Conservation (phyloP, 2,329 filamentous ascomycete genomes). For the Monilinia fructigena region DNA sequence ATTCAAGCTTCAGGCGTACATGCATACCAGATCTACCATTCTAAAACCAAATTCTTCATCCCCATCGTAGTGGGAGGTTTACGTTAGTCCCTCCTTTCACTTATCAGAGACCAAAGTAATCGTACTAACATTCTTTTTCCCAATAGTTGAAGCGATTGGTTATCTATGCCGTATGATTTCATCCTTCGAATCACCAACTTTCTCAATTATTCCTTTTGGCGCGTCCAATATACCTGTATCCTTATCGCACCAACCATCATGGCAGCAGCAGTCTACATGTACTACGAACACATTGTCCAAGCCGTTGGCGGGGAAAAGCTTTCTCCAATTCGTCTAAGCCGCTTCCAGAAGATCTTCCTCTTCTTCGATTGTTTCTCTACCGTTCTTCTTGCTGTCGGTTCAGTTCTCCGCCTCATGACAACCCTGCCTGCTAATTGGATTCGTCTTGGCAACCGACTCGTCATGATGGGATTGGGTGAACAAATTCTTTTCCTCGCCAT, state of each 20-base stretch:
- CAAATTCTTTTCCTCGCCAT: constrained; percentile 10
- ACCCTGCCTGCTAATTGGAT: not conserved
- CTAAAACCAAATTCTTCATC: constrained; percentile 11
- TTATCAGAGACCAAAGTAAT: not conserved
- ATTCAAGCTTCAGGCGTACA: constrained; percentile 3
- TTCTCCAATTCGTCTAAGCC: constrained; percentile 10
- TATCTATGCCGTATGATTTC: constrained; percentile 9
- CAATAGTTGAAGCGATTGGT: constrained; percentile 18
- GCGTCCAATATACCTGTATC: constrained; percentile 17
- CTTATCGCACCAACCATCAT: constrained; percentile 16
- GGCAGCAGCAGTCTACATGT: constrained; percentile 16
- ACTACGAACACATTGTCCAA: constrained; percentile 16
- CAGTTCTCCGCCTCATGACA: constrained; percentile 10
- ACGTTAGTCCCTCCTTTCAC: not conserved
- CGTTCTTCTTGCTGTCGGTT: constrained; percentile 6
- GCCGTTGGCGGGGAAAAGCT: constrained; percentile 1
- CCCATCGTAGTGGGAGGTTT: constrained; percentile 11
- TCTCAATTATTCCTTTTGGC: constrained; percentile 13
- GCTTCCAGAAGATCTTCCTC: constrained; percentile 15
- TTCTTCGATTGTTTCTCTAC: constrained; percentile 18
- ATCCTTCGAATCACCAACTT: constrained; percentile 13
- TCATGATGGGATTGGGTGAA: constrained; percentile 16
- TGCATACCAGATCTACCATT: not conserved
- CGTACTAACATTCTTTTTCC: not conserved
- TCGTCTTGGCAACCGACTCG: constrained; percentile 14